phyloP scores from a whole-genome alignment of 2,329 filamentous ascomycete genomes.

The Madurella mycetomatis region DNA sequence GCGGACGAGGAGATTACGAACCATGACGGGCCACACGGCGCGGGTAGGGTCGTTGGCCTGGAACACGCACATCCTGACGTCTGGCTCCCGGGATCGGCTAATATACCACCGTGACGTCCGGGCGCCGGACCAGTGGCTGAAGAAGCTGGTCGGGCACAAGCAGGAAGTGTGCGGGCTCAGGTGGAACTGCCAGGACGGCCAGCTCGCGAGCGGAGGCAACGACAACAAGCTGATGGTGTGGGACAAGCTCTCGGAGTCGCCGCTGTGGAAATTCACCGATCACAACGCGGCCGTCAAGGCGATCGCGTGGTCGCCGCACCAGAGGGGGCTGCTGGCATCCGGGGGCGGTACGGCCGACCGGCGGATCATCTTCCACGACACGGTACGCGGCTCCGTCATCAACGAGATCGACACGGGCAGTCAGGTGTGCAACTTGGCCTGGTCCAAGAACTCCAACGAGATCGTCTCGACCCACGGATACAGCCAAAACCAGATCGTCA shows the following conservation, averaged over 20 bases:
- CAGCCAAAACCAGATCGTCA: constrained; percentile 96
- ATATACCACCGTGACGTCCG: constrained; percentile 97
- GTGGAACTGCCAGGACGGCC: constrained; percentile 95
- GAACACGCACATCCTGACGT: constrained; percentile 97
- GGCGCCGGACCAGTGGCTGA: constrained; percentile 83
- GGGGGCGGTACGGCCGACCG: constrained; percentile 94
- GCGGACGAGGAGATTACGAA: constrained; percentile 75
- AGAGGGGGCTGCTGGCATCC: constrained; percentile 87
- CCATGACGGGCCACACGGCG: constrained; percentile 94
- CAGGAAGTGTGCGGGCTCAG: constrained; percentile 96
- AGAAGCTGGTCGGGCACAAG: constrained; percentile 87
- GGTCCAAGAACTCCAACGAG: constrained; percentile 97
- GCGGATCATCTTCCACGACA: constrained; percentile 98
- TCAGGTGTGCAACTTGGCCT: constrained; percentile 97
- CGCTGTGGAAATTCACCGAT: constrained; percentile 88
- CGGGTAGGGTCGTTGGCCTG: constrained; percentile 91
- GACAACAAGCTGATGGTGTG: constrained; percentile 99
- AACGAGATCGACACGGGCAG: constrained; percentile 95
- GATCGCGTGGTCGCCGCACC: constrained; percentile 96
- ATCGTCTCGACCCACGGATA: constrained; percentile 97
- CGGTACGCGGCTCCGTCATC: constrained; percentile 70
- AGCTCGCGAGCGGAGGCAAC: constrained; percentile 92
- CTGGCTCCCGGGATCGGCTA: constrained; percentile 84
- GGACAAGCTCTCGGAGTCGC: constrained; percentile 92
- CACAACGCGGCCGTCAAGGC: constrained; percentile 96